phyloP scores from a whole-genome alignment of 176 grass and related monocot genomes.

The Avena insularis region DNA sequence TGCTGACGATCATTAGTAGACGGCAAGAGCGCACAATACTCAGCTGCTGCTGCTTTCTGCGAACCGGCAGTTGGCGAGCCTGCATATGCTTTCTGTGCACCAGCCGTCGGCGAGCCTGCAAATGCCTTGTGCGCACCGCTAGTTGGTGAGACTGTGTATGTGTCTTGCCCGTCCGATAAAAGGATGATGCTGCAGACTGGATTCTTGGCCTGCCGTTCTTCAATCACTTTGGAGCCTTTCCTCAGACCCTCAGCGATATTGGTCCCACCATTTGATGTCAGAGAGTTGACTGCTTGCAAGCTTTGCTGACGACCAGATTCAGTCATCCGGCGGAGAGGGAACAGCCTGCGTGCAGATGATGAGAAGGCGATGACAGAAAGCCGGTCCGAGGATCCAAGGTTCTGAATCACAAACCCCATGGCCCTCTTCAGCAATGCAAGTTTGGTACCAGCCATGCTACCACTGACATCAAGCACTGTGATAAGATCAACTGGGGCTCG shows the following conservation, averaged over 20 bases:
- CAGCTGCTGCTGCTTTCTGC: slow-evolving; percentile 45
- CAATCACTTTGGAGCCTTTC: slow-evolving; percentile 91
- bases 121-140: slow-evolving; percentile 47
- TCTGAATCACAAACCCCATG: slow-evolving; percentile 98
- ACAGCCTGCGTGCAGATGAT: slow-evolving; percentile 78
- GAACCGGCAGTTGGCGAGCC: not conserved
- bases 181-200: slow-evolving; percentile 96
- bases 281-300: slow-evolving; percentile 81
- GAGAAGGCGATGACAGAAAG: slow-evolving; percentile 93
- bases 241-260: slow-evolving; percentile 91
- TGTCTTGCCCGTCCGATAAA: slow-evolving; percentile 91
- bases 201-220: slow-evolving; percentile 86
- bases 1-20: slow-evolving; percentile 51
- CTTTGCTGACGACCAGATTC: slow-evolving; percentile 73
- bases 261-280: slow-evolving; percentile 79
- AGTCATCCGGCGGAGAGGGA: slow-evolving; percentile 83
- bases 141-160: slow-evolving; percentile 70
- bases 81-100: slow-evolving; percentile 24
- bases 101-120: not conserved
- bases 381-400: slow-evolving; percentile 79
- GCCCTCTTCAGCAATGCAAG: slow-evolving; percentile 92
- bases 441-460: slow-evolving; percentile 94
- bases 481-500: slow-evolving; percentile 86
- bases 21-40: slow-evolving; percentile 77
- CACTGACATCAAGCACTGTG: slow-evolving; percentile 96